Base-by-base conservation (phyloP, 2,329 filamentous ascomycete genomes). In the Beauveria asiatica region DNA sequence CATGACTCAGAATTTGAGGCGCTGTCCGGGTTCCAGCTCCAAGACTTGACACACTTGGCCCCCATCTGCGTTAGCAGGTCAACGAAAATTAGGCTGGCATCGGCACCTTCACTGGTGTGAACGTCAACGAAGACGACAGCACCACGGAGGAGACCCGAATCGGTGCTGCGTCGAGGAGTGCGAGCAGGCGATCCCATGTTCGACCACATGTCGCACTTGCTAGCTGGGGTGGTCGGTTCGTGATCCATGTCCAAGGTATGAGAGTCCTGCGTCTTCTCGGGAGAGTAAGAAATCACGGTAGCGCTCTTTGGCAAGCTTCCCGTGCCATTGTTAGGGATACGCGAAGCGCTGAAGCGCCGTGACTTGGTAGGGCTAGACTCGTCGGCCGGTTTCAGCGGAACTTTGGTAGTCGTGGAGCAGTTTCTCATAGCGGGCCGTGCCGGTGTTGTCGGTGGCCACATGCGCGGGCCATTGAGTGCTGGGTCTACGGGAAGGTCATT, bases 41-140 rank as follows among this genome's bases (percentile, higher is more conserved):
- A 94, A 16, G 79, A 80, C 73, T 87, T 89, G 48, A 92, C 81
- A 67, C 89, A 91, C 50, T 84, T 83, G 21, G 92, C 92, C 11
- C 92, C 92, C 83, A 96, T 92, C 67, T 90, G 84, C 9, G 80
- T 83, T 23, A 96, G 80, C 7, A 95, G 79, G 66, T 92, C 88
- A 17, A 90, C 81, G 70, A 95, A 96, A 60, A 94, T 84, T n/a
- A 82, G 82, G 67, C 88, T 90, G 8, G 89, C 89, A 72, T 94
- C 89, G 25, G 85, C 86, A 6, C 91, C 91, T 67, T 94, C 89
- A 9, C 83, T 88, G 0, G 89, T 92, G 69, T 90, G 84, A 2
- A 95, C 90, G 70, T 96, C 91, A 2, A 94, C 89, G 69, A 86
- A 91, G 5, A 94, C 88, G 3, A 91, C 83, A 17, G 86, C 88